Conservation (phyloP, 306 rosid genomes). For the Parietaria judaica region DNA sequence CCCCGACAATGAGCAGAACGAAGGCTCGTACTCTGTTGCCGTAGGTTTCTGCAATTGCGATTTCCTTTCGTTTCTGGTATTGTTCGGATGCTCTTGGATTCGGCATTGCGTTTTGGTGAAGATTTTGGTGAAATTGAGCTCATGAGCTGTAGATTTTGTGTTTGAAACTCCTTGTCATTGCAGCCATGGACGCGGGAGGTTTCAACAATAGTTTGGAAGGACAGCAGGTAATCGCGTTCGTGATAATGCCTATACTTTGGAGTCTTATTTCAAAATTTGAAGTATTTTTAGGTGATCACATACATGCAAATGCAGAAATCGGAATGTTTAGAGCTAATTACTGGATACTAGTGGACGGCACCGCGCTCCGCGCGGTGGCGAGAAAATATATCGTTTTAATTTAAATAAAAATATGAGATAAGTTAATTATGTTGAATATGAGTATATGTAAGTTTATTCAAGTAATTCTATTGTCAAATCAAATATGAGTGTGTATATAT, state of each 20-base stretch:
- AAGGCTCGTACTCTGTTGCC: constrained; percentile 34
- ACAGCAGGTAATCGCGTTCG: constrained; percentile 42
- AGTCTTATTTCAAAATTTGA: background rate
- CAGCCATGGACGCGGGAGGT: constrained; percentile 68
- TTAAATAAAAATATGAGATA: too few species aligned
- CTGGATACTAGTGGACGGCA: too few species aligned
- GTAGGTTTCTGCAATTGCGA: constrained; percentile 14
- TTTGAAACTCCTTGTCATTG: constrained; percentile 12
- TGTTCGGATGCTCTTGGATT: constrained; percentile 8
- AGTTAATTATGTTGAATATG: too few species aligned
- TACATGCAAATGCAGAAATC: background rate
- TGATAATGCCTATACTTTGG: too few species aligned
- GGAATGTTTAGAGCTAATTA: background rate
- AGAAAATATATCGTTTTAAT: background rate
- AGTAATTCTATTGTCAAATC: too few species aligned
- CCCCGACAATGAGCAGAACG: constrained; percentile 73
- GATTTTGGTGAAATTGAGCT: too few species aligned
- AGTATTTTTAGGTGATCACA: background rate
- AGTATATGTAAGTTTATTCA: too few species aligned
- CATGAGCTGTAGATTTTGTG: background rate
- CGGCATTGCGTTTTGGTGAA: constrained; percentile 15
- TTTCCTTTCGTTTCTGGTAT: constrained; percentile 9
- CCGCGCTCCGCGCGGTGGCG: too few species aligned
- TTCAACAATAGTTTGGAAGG: constrained; percentile 78
- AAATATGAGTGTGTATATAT: too few species aligned